These are phyloP conservation scores for Phytophthora tubulina DNA, from an alignment of 352 stramenopile species.

Conservation along the genomic window DNA sequence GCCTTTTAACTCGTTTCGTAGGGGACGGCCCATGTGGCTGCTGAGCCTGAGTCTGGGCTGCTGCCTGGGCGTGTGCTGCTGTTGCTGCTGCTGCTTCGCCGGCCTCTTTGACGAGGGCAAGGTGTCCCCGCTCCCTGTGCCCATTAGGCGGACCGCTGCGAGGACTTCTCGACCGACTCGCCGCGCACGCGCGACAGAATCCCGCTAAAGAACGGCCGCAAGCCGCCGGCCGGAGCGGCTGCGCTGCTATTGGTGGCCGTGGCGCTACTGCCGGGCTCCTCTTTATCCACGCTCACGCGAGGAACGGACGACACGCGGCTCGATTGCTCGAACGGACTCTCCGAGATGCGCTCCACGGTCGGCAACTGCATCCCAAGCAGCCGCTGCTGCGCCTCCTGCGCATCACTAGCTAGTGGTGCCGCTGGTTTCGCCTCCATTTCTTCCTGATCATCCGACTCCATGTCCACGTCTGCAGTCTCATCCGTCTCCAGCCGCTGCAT, in stretches of 20 bases:
- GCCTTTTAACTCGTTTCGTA: constrained; percentile 4
- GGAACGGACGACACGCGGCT: constrained; percentile 33
- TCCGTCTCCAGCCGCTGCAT: constrained; percentile 44
- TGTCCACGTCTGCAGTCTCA: constrained; percentile 46
- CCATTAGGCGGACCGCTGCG: constrained; percentile 37
- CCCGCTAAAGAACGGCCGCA: constrained; percentile 54
- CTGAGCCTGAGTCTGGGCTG: constrained; percentile 41
- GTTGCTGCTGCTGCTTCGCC: constrained; percentile 48
- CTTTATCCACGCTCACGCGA: constrained; percentile 39
- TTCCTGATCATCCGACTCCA: constrained; percentile 46
- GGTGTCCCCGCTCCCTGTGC: constrained; percentile 42
- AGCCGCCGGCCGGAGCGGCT: constrained; percentile 7
- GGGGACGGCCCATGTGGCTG: constrained; percentile 30
- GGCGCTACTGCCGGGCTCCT: constrained; percentile 8
- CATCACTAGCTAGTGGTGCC: constrained; percentile 19
- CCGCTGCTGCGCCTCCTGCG: constrained; percentile 12
- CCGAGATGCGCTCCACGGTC: constrained; percentile 43
- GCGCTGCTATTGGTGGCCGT: background rate
- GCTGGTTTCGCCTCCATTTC: constrained; percentile 41
- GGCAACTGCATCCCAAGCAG: constrained; percentile 33
- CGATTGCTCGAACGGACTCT: constrained; percentile 45
- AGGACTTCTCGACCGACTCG: constrained; percentile 47
- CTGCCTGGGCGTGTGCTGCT: constrained; percentile 43
- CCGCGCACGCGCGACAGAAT: constrained; percentile 54
- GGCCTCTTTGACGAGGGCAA: constrained; percentile 49